A percentile compares a stretch with the other conserved stretches of the same genome.
Conservation (phyloP, 2,329 filamentous ascomycete genomes). For the Aureobasidium vineae region DNA sequence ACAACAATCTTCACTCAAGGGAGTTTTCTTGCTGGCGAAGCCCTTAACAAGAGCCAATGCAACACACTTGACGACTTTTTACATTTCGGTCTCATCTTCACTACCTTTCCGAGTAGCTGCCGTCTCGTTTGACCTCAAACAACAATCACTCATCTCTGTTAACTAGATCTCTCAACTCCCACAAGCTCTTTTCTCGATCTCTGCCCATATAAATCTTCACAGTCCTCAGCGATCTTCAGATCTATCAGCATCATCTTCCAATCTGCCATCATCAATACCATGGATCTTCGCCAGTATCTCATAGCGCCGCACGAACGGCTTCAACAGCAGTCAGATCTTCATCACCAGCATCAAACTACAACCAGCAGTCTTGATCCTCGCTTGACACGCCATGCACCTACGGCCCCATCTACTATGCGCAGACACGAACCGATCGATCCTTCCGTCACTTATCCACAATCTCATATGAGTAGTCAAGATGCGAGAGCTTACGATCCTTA, state of each 20-base stretch:
- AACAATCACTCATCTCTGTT: neutral
- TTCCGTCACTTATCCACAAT: neutral
- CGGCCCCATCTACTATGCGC: neutral
- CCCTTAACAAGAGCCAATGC: neutral
- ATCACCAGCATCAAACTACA: neutral
- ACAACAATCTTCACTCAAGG: too few relatives aligned
- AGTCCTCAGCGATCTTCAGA: neutral
- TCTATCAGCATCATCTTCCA: neutral
- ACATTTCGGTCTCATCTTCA: neutral
- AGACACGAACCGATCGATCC: neutral
- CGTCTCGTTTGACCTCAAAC: too few relatives aligned
- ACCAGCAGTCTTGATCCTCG: neutral
- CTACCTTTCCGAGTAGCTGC: neutral
- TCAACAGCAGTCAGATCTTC: neutral
- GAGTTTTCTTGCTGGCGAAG: neutral
- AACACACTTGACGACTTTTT: neutral
- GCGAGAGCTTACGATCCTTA: neutral
- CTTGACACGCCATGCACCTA: neutral
- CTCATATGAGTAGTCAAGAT: neutral
- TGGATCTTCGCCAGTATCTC: constrained; percentile 5
- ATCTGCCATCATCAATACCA: neutral
- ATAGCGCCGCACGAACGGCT: neutral
- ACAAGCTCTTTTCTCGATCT: neutral
- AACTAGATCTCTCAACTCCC: neutral
- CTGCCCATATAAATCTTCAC: neutral